Base-by-base conservation (phyloP, 306 rosid genomes). In the Medicago arabica region DNA sequence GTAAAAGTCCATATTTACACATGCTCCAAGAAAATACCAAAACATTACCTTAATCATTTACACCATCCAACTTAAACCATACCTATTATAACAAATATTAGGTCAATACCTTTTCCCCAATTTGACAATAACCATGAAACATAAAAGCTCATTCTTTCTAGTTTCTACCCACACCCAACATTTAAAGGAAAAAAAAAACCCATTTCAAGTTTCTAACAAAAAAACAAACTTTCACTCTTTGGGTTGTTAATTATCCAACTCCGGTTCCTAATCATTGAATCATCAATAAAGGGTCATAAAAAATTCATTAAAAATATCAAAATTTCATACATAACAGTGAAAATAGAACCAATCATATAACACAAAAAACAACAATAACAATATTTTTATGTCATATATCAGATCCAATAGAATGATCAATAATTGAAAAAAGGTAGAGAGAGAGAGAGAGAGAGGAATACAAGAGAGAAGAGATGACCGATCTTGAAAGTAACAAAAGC, bases 401-500 rank as follows among this genome's bases (percentile, higher is more conserved):
- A 83, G 84, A 89, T 84, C 86, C 78, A 53, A 28, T 40, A 11
- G 69, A 75, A 66, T 75, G 40, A 63, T 12, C 18, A 47, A 43
- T 11, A 14, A 41, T 66, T 15, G 9, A 14, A 11, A 44, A 79
- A 25, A 61, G 9, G 46, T 9, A 41, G 11, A 43, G 14, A 9
- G 46, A 7, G 1, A 3, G 59, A 50, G 53, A 60, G 75, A 62
- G 16, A 53, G 46, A 8, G 60, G 71, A 61, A 34, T 83, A 93
- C 98, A 89, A 84, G 82, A 76, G 92, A 70, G 69, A 90, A 82
- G 74, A 88, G 82, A 80, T 81, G 83, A 73, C 96, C 86, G 80
- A 94, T 78, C 87, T 88, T 94, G 84, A 87, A 73, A 38, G 96
- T 80, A 81, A 94, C 85, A 63, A 65, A 87, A 76, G 91, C 81